Conservation (phyloP, 31 red algal species). For the Bonnemaisonia californica region DNA sequence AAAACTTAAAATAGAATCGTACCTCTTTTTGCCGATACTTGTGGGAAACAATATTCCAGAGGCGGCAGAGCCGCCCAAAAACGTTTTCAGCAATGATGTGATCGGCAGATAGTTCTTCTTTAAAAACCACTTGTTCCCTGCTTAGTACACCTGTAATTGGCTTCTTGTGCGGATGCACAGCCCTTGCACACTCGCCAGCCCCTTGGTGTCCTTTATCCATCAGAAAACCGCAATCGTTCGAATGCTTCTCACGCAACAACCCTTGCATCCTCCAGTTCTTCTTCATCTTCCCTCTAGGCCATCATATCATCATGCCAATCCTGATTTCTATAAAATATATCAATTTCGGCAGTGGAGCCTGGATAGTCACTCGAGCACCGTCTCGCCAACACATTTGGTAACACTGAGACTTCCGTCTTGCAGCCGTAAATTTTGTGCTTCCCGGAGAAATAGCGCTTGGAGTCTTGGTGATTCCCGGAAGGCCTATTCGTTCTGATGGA, state of each 20-base stretch:
- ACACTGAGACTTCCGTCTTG: conserved; percentile 30
- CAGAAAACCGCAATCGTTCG: conserved; percentile 18
- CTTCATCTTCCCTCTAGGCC: conserved; percentile 12
- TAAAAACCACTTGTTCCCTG: conserved; percentile 3
- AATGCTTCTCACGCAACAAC: background rate
- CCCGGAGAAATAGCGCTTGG: conserved; percentile 37
- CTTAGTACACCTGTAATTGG: background rate
- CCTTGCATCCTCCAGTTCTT: background rate
- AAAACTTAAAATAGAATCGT: conserved; percentile 20
- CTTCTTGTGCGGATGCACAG: conserved; percentile 43
- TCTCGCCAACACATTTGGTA: conserved; percentile 17
- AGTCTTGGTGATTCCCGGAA: conserved; percentile 10
- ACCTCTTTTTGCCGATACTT: conserved; percentile 29
- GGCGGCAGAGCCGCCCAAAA: conserved; percentile 16
- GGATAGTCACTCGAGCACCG: background rate
- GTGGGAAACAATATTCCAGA: conserved; percentile 2
- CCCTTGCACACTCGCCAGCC: background rate
- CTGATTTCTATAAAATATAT: conserved; percentile 23
- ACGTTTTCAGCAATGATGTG: conserved; percentile 29
- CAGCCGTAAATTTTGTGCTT: conserved; percentile 57
- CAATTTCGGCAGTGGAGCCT: conserved; percentile 19
- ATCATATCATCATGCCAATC: background rate
- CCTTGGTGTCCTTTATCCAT: conserved; percentile 52
- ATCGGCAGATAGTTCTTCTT: conserved; percentile 36
- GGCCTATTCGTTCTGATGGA: conserved; percentile 18